A percentile compares a stretch with the other conserved stretches of the same genome.
phyloP scores from a whole-genome alignment of 2,329 filamentous ascomycete species.

The Ceratocystis ficicola region DNA sequence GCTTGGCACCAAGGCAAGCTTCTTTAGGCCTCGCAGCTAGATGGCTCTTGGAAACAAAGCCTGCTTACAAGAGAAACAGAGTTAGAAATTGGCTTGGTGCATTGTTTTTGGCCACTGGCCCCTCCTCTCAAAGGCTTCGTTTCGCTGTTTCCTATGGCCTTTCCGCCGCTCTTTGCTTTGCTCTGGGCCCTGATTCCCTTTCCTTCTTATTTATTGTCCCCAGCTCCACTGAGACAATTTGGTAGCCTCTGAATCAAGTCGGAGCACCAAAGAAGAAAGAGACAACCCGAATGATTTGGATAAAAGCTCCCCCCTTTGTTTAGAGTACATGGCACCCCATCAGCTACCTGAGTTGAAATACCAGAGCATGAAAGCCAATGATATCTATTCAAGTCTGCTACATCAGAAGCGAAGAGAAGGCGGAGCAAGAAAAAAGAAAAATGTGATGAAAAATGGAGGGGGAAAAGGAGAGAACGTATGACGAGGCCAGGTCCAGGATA shows the following conservation, averaged over 20 bases:
- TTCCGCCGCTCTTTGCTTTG: too few species aligned
- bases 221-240: neutral
- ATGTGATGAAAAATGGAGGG: neutral
- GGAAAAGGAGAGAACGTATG: neutral
- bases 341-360: too few species aligned
- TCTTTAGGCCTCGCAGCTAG: neutral
- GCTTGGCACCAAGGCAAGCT: neutral
- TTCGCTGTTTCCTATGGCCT: too few species aligned
- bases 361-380: too few species aligned
- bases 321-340: neutral
- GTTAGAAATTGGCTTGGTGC: neutral
- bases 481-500: too few species aligned
- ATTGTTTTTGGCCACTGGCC: neutral
- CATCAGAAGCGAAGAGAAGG: neutral
- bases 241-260: conserved; percentile 3
- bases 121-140: too few species aligned
- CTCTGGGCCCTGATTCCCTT: neutral
- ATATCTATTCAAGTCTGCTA: neutral
- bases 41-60: neutral
- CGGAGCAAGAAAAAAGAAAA: neutral
- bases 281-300: neutral
- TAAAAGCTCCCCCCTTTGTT: neutral
- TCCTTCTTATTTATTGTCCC: neutral
- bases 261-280: neutral
- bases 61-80: neutral